Evolutionary conservation across 768 basidiomycete species (phyloP), one percentile per base, ranked within the genome.

Genomic region (Xerocomellus intermedius): DNA sequence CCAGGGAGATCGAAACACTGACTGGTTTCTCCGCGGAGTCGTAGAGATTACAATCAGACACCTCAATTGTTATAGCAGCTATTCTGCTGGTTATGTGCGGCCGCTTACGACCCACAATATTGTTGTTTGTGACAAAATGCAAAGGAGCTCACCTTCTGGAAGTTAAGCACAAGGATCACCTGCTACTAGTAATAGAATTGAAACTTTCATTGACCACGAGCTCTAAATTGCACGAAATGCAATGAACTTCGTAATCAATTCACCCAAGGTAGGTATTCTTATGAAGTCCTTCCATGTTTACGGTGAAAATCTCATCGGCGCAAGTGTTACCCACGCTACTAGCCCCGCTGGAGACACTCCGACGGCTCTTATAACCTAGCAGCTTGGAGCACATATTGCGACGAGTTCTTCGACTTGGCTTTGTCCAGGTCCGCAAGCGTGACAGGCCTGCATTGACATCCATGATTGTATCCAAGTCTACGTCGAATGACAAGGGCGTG

Each of bases 381-480:
- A 2, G 66, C 64, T 57, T 60, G 62, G 33, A 80, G 64, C 14
- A 82, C 65, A 44, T 67, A 75, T 49, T 67, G 61, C 16, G 87
- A 89, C 33, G 76, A 74, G 39, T 81, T 76, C 73, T 76, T 83
- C 33, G 89, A 84, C 73, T 87, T 91, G 58, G 89, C 89, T 72
- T 85, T 90, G 64, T 88, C 77, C 4, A 93, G 77, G 56, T 93
- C 89, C 0, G 70, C 73, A 62, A 75, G 73, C 4, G 86, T 85
- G 30, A 91, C 69, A 0, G 80, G 76, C 14, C 80, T 80, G 62
- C 82, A 86, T 65, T 87, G 83, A 57, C 80, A 77, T 4, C 80
- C 91, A 59, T 92, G 89, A 63, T 92, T 89, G 66, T 93, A 93
- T 10, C 91, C 91, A 46, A 94, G 62, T 53, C 91, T 88, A 45